Evolutionary conservation across 768 basidiomycete genomes (phyloP), one percentile per base, ranked within the genome.

Genomic region (Termitomyces sp.): DNA sequence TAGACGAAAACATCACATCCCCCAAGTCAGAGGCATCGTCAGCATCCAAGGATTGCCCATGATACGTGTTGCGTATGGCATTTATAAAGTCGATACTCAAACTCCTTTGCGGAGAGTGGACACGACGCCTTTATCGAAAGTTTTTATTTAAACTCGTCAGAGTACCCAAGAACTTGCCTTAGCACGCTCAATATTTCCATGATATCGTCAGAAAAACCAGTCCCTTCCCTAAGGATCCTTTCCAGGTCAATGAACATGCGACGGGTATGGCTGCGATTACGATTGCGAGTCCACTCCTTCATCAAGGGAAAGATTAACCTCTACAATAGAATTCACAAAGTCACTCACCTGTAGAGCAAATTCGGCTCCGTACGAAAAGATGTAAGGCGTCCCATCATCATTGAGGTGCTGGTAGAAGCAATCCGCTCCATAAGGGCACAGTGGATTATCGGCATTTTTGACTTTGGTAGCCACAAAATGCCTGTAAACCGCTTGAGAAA

Each of bases 341-440:
- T 29, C 3, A 62, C 77, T 37, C 60, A 85, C 85, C 58, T 68
- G 74, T 80, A 87, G 82, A 56, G 73, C 79, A 22, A 72, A 69
- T 34, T 81, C 79, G 22, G 77, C 78, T 6, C 88, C 88, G 42
- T 81, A 70, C 39, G 67, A 62, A 63, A 88, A 88, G 2, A 80
- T 63, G 61, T 82, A 75, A 0, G 75, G 74, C 9, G 87, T 81
- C 12, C 90, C 90, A 61, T 92, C 90, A 0, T 73, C 70, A 26
- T 86, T 85, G 49, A 72, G 62, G 65, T 93, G 90, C 63, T 83
- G 79, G 66, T 91, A 93, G 68, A 93, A 90, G 67, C 90, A 93
- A 58, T 92, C 90, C 48, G 76, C 75, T 43, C 90, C 90, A 62
- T 89, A 93, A 0, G 88, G 90, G 69, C 90, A 93, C 53, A 79